Base-by-base conservation (phyloP, 805 yeast species). In the Candida tammaniensis region DNA sequence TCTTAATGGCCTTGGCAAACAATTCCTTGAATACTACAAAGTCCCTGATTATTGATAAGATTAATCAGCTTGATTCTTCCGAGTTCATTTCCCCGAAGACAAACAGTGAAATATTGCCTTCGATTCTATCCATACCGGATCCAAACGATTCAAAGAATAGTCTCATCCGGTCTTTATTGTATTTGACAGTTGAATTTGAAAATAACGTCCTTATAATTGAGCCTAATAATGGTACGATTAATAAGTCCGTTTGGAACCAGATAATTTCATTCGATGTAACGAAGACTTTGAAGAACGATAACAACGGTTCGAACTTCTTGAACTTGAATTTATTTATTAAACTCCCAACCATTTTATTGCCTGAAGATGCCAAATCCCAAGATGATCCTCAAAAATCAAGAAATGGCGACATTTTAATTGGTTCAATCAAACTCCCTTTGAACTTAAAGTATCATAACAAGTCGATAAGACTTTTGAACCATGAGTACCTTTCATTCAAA, bases 131-230 rank as follows among this genome's bases (percentile, higher is more conserved):
- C 30, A 63, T 76, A 27, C 80, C 85, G 11, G 79, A 36, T 20
- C 22, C 35, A 9, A 17, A 14, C 13, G 26, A 27, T 22, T 12
- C 27, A 7, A 30, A 31, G 8, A 66, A 63, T 28, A 68, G 69
- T 33, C 62, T 72, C 22, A 71, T 76, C 42, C 78, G 78, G 46
- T 76, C 93, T 12, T 71, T 95, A 40, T 72, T 93, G 24, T 86
- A 86, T 58, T 74, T 89, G 51, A 87, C 95, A 2, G 71, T 93
- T 28, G 99, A 93, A 60, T 91, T 88, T 55, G 99, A 93, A 61
- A 93, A 93, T 60, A 87, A 91, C 32, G 93, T 89, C 46, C 82
- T 93, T 44, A 74, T 88, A 11, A 79, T 91, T 32, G 95, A 88
- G 47, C 93, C 98, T 2, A 77, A 80, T 18, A 77, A 84, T 34